Evolutionary conservation across 2,329 filamentous ascomycete genomes (phyloP).

Genomic region (Xylariaceae sp.): DNA sequence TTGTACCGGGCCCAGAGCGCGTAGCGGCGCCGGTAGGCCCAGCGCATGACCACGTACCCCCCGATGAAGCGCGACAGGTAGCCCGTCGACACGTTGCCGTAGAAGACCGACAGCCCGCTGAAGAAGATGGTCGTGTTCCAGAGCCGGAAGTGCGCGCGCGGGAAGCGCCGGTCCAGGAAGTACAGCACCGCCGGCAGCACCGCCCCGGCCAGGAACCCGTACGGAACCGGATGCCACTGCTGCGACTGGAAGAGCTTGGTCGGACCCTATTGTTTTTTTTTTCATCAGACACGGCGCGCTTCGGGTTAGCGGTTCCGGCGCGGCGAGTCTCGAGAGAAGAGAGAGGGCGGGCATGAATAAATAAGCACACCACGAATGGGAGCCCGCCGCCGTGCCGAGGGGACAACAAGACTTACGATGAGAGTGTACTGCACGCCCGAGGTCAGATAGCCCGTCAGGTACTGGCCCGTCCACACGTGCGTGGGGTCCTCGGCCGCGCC

Average conservation of each 20-base stretch:
- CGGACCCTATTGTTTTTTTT: constrained; percentile 35
- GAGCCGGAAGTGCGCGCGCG: constrained; percentile 44
- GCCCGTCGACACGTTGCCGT: constrained; percentile 54
- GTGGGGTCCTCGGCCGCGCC: constrained; percentile 44
- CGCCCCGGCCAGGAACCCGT: constrained; percentile 45
- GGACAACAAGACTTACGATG: constrained; percentile 38
- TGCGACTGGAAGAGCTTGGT: constrained; percentile 39
- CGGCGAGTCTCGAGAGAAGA: too few species aligned
- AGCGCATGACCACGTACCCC: constrained; percentile 54
- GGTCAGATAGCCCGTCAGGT: constrained; percentile 41
- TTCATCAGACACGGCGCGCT: too few species aligned
- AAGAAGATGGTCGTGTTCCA: constrained; percentile 59
- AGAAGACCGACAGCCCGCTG: constrained; percentile 46
- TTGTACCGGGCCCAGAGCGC: constrained; percentile 53
- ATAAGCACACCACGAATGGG: too few species aligned
- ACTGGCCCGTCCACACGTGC: constrained; percentile 55
- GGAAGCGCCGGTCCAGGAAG: constrained; percentile 44
- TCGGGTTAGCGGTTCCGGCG: too few species aligned
- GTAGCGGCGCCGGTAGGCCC: constrained; percentile 47
- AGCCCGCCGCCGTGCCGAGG: too few species aligned
- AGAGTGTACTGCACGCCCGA: constrained; percentile 54
- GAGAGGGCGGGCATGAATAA: too few species aligned
- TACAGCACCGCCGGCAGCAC: constrained; percentile 39
- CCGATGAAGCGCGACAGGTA: constrained; percentile 50
- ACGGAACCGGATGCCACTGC: constrained; percentile 42